Percentiles rank a stretch among this genome's conserved stretches.
These are phyloP conservation scores for Lentinula lateritia DNA, from an alignment of 768 basidiomycete species.

Conservation along the genomic window DNA sequence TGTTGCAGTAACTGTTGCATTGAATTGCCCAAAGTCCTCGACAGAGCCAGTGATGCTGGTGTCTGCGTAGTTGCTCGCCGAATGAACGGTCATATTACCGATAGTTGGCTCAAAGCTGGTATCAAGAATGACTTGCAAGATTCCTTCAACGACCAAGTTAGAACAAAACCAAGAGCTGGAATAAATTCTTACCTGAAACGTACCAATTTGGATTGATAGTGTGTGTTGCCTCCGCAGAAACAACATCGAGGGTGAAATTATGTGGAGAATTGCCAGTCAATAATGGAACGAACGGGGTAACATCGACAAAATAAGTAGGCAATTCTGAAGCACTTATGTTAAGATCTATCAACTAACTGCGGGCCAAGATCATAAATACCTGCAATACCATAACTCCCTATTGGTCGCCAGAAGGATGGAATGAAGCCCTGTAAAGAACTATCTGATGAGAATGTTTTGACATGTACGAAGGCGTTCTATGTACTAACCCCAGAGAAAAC, in stretches of 20 bases:
- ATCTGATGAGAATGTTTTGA: not conserved
- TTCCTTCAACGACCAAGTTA: not conserved
- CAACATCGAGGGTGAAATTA: conserved; percentile 67
- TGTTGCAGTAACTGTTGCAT: conserved; percentile 39
- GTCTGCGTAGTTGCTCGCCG: conserved; percentile 35
- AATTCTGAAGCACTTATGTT: conserved; percentile 49
- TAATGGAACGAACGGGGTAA: conserved; percentile 71
- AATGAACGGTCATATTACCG: conserved; percentile 39
- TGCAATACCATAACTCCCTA: conserved; percentile 1
- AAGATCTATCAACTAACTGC: not conserved
- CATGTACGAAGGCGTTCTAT: not conserved
- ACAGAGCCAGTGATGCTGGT: conserved; percentile 30
- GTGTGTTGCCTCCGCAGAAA: conserved; percentile 56
- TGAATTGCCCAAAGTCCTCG: conserved; percentile 28
- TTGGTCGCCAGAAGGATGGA: conserved; percentile 65
- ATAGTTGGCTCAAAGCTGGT: conserved; percentile 41
- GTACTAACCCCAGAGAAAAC: conserved; percentile 61
- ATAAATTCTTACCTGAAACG: conserved; percentile 43
- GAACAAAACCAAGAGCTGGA: not conserved
- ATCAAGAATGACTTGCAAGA: conserved; percentile 42
- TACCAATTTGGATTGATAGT: conserved; percentile 75
- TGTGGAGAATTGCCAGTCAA: conserved; percentile 67
- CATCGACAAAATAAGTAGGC: conserved; percentile 72
- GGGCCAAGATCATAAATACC: conserved; percentile 22
- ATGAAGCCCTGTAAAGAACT: conserved; percentile 34